Evolutionary conservation across 1,284 basidiomycete genomes (phyloP).

Genomic region (Cryptococcus deneoformans): DNA sequence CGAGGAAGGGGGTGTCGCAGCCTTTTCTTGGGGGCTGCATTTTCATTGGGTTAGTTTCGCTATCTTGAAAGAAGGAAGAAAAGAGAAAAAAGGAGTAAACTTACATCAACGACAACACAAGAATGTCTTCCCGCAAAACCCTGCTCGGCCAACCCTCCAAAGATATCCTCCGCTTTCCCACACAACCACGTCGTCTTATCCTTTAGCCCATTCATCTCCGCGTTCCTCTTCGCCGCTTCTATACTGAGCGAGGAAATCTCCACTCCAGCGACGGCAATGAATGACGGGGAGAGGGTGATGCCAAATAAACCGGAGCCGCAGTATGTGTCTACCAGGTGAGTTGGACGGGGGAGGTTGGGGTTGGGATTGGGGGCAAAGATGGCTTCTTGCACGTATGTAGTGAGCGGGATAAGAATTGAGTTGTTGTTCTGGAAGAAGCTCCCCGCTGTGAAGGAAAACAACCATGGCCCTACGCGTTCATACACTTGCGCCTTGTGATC

Average conservation of each 20-base stretch:
- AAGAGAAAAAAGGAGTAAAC: conserved; percentile 13
- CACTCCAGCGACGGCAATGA: conserved; percentile 80
- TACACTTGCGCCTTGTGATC: conserved; percentile 77
- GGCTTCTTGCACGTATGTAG: conserved; percentile 72
- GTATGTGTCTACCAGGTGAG: conserved; percentile 88
- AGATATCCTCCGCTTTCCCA: conserved; percentile 58
- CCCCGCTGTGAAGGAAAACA: conserved; percentile 85
- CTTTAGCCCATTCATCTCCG: conserved; percentile 62
- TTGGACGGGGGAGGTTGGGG: conserved; percentile 50
- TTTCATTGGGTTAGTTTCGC: not conserved
- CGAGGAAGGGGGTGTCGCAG: conserved; percentile 76
- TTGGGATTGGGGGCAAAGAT: conserved; percentile 55
- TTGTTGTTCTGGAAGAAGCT: conserved; percentile 99
- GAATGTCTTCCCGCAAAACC: conserved; percentile 42
- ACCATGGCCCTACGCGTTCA: conserved; percentile 74
- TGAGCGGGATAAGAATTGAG: conserved; percentile 78
- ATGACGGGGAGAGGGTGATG: conserved; percentile 76
- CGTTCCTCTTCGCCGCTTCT: conserved; percentile 74
- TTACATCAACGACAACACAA: conserved; percentile 49
- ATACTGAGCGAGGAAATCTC: conserved; percentile 77
- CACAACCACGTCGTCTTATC: conserved; percentile 53
- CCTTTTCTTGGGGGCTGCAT: conserved; percentile 81
- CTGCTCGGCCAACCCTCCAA: conserved; percentile 40
- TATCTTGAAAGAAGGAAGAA: not conserved
- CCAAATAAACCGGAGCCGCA: conserved; percentile 89